Conservation (phyloP, 371 early-diverging fungal genomes). For the Mortierella sp. region DNA sequence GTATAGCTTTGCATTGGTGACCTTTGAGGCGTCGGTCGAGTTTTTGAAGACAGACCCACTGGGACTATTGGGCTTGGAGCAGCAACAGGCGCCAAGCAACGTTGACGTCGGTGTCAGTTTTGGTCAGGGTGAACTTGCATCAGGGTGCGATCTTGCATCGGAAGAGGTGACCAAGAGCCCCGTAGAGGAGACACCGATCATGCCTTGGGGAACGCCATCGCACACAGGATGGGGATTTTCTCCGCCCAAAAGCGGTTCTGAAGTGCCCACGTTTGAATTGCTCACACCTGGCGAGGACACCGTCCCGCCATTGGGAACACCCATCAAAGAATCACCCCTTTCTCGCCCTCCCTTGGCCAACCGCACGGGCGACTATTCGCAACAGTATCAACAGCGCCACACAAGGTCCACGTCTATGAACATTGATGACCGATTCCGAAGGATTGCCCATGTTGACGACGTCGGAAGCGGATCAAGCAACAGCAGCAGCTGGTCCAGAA, state of each 20-base stretch:
- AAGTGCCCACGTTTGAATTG: constrained; percentile 18
- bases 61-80: constrained; percentile 41
- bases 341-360: constrained; percentile 22
- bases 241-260: constrained; percentile 32
- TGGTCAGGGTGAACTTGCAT: constrained; percentile 6
- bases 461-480: constrained; percentile 28
- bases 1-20: constrained; percentile 64
- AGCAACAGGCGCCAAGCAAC: neutral
- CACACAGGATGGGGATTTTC: constrained; percentile 58
- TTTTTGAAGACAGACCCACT: constrained; percentile 72
- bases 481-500: constrained; percentile 47
- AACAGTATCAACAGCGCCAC: constrained; percentile 47
- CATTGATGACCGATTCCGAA: constrained; percentile 48
- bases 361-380: constrained; percentile 14
- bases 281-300: constrained; percentile 15
- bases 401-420: constrained; percentile 40
- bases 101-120: neutral
- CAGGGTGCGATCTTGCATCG: constrained; percentile 14
- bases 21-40: constrained; percentile 67
- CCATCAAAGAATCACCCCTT: constrained; percentile 15
- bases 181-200: constrained; percentile 29
- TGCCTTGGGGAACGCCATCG: constrained; percentile 54
- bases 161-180: constrained; percentile 21
- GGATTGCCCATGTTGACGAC: constrained; percentile 25
- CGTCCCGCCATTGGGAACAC: neutral